Percentiles rank a stretch among this genome's conserved stretches.
Evolutionary conservation across 1,139 yeast species (phyloP).

Genomic region (Pichia inconspicua): DNA sequence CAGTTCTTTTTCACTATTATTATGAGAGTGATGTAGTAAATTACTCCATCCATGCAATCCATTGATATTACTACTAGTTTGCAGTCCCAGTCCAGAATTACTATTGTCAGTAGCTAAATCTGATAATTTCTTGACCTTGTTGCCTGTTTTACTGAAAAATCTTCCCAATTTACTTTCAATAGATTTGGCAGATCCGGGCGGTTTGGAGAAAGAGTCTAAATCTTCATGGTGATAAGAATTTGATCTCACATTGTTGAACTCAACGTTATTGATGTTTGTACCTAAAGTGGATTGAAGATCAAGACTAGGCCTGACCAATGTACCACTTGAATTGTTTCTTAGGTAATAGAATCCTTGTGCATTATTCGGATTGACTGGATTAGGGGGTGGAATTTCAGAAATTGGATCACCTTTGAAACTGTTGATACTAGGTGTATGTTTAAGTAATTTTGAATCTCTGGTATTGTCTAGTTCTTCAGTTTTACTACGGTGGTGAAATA

Average conservation of each 20-base stretch:
- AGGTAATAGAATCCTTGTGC: conserved; percentile 5
- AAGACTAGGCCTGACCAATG: conserved; percentile 4
- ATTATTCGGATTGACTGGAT: not conserved
- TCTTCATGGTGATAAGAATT: conserved; percentile 12
- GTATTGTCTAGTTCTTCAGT: conserved; percentile 3
- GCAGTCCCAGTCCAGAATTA: conserved; percentile 11
- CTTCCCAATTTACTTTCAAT: conserved; percentile 20
- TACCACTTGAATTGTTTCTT: conserved; percentile 13
- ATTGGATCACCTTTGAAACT: not conserved
- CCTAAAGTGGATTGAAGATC: not conserved
- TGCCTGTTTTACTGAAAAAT: conserved; percentile 19
- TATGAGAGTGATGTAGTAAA: not conserved
- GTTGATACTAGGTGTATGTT: not conserved
- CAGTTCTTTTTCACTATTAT: conserved; percentile 15
- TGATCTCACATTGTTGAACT: conserved; percentile 25
- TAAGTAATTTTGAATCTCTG: not conserved
- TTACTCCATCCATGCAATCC: not conserved
- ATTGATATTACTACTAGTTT: conserved; percentile 2
- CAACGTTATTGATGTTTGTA: conserved; percentile 21
- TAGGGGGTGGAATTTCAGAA: conserved; percentile 6
- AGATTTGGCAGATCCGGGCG: conserved; percentile 8
- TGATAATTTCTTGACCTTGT: conserved; percentile 19
- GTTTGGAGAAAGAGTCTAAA: conserved; percentile 4
- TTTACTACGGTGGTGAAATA: conserved; percentile 7
- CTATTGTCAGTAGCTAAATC: conserved; percentile 7